These are phyloP conservation scores for Spathaspora gorwiae DNA, from an alignment of 805 yeast genomes.

Conservation along the genomic window DNA sequence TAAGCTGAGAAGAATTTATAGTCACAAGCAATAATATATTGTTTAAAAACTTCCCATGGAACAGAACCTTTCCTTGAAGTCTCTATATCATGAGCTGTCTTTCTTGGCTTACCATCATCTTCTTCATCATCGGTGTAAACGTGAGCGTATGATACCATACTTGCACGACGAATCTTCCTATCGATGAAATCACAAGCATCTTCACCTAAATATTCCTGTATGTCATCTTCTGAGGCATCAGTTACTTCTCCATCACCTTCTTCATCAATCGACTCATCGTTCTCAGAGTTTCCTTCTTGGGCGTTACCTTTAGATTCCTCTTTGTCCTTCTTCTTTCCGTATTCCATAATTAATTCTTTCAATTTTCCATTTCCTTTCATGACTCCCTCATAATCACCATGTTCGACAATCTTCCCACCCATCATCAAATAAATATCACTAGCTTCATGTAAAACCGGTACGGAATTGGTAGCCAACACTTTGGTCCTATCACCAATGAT, in stretches of 20 bases:
- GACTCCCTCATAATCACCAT: conserved; percentile 48
- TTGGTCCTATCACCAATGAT: conserved; percentile 30
- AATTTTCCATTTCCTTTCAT: conserved; percentile 34
- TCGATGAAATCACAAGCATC: conserved; percentile 11
- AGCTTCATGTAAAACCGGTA: conserved; percentile 31
- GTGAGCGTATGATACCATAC: conserved; percentile 32
- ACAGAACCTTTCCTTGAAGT: conserved; percentile 27
- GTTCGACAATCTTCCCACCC: conserved; percentile 26
- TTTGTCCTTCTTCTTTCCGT: conserved; percentile 19
- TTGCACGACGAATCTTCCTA: conserved; percentile 17
- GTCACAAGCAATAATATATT: conserved; percentile 31
- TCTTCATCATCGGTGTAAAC: conserved; percentile 23
- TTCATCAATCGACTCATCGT: conserved; percentile 13
- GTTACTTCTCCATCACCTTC: conserved; percentile 11
- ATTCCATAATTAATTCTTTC: conserved; percentile 26
- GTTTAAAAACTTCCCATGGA: conserved; percentile 23
- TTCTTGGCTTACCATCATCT: conserved; percentile 11
- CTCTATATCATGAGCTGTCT: conserved; percentile 22
- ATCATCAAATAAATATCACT: conserved; percentile 27
- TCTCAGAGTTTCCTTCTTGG: conserved; percentile 7
- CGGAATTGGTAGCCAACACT: conserved; percentile 37
- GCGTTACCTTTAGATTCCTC: neutral
- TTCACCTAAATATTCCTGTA: conserved; percentile 5
- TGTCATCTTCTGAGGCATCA: conserved; percentile 3
- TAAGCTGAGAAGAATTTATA: conserved; percentile 21